Evolutionary conservation across 2,329 filamentous ascomycete genomes (phyloP).

Genomic region (Colletotrichum sansevieriae): DNA sequence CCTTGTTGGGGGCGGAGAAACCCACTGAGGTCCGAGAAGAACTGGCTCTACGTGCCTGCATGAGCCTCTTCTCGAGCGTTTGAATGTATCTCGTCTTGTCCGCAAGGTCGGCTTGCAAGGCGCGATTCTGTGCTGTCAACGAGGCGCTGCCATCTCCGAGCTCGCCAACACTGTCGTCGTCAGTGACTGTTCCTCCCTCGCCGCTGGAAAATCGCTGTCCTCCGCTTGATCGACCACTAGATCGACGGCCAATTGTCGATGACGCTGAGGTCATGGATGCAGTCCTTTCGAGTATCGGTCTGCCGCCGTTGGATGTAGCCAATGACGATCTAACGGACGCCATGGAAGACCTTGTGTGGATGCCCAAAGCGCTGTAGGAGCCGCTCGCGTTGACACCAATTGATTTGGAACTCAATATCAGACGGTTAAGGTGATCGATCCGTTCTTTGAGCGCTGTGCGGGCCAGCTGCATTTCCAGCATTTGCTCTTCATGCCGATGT

Average conservation of each 20-base stretch:
- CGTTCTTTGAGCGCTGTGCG: conserved; percentile 96
- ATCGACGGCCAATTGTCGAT: conserved; percentile 70
- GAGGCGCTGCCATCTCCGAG: conserved; percentile 89
- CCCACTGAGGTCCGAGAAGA: conserved; percentile 88
- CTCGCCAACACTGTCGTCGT: conserved; percentile 81
- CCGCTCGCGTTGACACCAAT: conserved; percentile 89
- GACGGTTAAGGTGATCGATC: conserved; percentile 94
- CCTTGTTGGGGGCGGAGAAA: conserved; percentile 71
- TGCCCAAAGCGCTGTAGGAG: conserved; percentile 76
- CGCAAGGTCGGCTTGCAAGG: conserved; percentile 93
- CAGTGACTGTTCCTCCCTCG: conserved; percentile 61
- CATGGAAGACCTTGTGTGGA: conserved; percentile 58
- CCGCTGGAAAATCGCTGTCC: conserved; percentile 60
- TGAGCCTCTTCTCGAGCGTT: conserved; percentile 89
- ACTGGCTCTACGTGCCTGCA: conserved; percentile 91
- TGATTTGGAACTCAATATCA: conserved; percentile 96
- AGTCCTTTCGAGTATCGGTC: conserved; percentile 71
- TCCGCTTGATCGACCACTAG: conserved; percentile 61
- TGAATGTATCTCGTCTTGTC: conserved; percentile 98
- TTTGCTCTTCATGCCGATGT: conserved; percentile 93
- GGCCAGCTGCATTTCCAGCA: conserved; percentile 98
- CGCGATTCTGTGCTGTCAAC: conserved; percentile 84
- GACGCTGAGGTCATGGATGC: conserved; percentile 75
- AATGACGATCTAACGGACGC: conserved; percentile 77
- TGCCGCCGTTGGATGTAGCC: conserved; percentile 69